These are phyloP conservation scores for Micromonas pusilla DNA, from an alignment of 139 green algal species.

Conservation along the genomic window DNA sequence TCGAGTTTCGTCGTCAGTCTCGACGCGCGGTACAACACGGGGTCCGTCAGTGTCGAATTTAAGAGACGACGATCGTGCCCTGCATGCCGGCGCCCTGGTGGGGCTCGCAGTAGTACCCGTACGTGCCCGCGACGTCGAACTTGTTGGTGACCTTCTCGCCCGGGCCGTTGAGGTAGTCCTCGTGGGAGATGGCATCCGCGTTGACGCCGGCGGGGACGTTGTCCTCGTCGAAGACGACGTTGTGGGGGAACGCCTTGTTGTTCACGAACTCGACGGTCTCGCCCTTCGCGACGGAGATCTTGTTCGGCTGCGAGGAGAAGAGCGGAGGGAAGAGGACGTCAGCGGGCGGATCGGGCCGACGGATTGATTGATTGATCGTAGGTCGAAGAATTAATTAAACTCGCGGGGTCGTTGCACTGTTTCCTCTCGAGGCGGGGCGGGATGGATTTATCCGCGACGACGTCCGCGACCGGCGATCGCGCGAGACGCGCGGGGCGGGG, in stretches of 20 bases:
- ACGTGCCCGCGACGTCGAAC: constrained; percentile 61
- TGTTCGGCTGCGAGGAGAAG: constrained; percentile 37
- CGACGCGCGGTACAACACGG: background rate
- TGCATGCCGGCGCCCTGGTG: constrained; percentile 88
- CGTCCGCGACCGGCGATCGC: no score
- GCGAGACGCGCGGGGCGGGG: background rate
- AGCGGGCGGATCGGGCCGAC: no score
- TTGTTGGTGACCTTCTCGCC: constrained; percentile 70
- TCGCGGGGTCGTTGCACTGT: no score
- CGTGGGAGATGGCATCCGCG: constrained; percentile 70
- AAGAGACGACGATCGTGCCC: constrained; percentile 73
- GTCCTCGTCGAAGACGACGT: constrained; percentile 94
- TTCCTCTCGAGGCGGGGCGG: no score
- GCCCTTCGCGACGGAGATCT: constrained; percentile 55
- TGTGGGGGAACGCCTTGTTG: constrained; percentile 64
- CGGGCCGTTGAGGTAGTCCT: constrained; percentile 84
- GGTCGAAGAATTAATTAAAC: no score
- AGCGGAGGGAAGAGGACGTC: background rate
- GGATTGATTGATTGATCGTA: no score
- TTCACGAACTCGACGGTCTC: constrained; percentile 68
- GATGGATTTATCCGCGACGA: no score
- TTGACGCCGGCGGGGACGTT: constrained; percentile 71
- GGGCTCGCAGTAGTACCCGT: constrained; percentile 93
- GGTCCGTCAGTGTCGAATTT: constrained; percentile 30
- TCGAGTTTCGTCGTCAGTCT: background rate